These are phyloP conservation scores for Nannizzia gypsea DNA, from an alignment of 2,329 filamentous ascomycete genomes.

Conservation along the genomic window DNA sequence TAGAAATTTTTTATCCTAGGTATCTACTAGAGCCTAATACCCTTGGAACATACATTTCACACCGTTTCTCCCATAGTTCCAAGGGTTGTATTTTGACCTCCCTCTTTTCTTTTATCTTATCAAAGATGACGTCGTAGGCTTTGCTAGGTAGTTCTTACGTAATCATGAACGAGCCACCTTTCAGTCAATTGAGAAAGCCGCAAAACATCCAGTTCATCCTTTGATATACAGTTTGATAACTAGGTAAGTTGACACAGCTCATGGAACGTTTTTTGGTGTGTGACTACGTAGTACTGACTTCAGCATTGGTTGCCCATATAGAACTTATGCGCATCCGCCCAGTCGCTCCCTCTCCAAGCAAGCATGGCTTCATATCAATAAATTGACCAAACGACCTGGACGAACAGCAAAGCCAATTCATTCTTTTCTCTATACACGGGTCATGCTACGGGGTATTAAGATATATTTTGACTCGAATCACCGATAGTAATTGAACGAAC, in stretches of 20 bases:
- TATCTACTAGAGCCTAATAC: background rate
- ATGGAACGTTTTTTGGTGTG: background rate
- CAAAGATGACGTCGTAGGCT: background rate
- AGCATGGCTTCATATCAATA: background rate
- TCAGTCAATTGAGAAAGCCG: background rate
- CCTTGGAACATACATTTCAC: background rate
- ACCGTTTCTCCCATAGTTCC: background rate
- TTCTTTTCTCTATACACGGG: background rate
- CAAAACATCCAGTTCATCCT: background rate
- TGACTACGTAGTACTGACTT: background rate
- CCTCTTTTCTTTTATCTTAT: background rate
- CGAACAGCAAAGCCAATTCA: background rate
- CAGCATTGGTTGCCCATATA: background rate
- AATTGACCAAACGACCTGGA: background rate
- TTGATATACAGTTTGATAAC: background rate
- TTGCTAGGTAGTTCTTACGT: background rate
- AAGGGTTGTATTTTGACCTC: background rate
- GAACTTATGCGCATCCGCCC: background rate
- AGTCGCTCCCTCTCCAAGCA: background rate
- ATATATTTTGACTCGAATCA: background rate
- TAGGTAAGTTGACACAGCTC: background rate
- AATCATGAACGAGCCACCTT: background rate
- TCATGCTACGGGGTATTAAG: background rate
- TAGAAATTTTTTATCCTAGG: background rate
- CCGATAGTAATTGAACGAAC: background rate